Evolutionary conservation across 2,329 filamentous ascomycete genomes (phyloP), one percentile per base, ranked within the genome.

Genomic region (Hymenoscyphus occultus): DNA sequence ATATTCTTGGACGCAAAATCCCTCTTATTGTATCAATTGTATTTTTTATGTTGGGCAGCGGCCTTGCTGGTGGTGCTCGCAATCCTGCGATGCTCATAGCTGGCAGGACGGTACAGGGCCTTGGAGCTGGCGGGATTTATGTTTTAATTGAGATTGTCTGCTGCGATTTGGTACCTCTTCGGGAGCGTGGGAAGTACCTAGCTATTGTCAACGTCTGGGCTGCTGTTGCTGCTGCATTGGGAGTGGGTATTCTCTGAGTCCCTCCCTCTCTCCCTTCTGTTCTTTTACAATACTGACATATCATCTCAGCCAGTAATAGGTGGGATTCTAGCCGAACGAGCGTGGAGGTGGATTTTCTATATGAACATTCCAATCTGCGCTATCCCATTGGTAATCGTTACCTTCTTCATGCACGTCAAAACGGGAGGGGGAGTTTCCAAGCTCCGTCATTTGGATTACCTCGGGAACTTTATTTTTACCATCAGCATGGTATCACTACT

Each of bases 1-100:
- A 84, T 59, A 77, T 85, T 19, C 84, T 81, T 66, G 83, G 84
- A 5, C 78, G 84, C 1, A 77, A 80, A 16, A 77, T 74, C 48
- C 73, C 77, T 45, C 74, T 76, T 16, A 73, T 84, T 0, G 56
- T 72, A 14, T 73, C 80, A 31, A 42, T 64, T 28, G 60, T 61
- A 1, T 14, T 67, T 19, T 48, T 59, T 35, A 45, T 61, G 19
- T 59, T 65, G 31, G 61, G 60, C 2, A 42, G 35, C 19, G 67
- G 65, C 9, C 32, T 63, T 22, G 72, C 77, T 39, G 59, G 78
- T 16, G 70, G 69, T 19, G 71, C 77, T 1, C 70, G 28, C 2
- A 60, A 56, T 13, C 56, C 62, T 19, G 22, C 39, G 6, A 54
- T 65, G 71, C 39, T 78, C 75, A 22, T 71, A 74, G 14, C 19